Percentiles rank a stretch among this genome's conserved stretches.
Evolutionary conservation across 192 early-diverging fungal genomes (phyloP).

Genomic region (Gaertneriomyces sp.): DNA sequence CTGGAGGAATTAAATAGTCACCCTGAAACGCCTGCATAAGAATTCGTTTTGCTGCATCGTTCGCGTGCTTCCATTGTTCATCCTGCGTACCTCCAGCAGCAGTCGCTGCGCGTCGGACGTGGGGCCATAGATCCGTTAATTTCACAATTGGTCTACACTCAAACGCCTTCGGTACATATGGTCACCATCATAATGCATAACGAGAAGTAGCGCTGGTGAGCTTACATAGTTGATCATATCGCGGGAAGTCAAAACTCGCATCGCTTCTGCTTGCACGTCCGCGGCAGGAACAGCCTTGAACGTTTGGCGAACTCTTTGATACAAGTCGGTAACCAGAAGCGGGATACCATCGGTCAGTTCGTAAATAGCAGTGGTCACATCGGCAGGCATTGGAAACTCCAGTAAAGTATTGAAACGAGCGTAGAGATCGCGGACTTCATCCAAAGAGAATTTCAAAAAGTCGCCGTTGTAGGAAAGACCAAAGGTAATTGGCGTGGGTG

Average conservation of each 20-base stretch:
- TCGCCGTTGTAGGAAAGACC: neutral
- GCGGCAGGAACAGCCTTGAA: neutral
- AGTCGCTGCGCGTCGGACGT: too few species aligned
- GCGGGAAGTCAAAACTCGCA: neutral
- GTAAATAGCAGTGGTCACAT: neutral
- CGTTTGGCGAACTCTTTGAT: neutral
- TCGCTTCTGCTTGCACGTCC: neutral
- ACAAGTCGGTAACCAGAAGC: neutral
- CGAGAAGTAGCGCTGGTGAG: too few species aligned
- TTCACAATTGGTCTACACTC: too few species aligned
- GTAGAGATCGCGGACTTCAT: neutral
- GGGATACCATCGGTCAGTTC: neutral
- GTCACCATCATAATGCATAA: too few species aligned
- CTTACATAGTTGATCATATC: too few species aligned
- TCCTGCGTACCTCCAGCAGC: too few species aligned
- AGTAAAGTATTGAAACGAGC: neutral
- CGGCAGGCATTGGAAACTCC: neutral
- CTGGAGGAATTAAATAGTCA: neutral
- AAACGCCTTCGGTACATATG: too few species aligned
- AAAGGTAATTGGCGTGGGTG: neutral
- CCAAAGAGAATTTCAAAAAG: neutral
- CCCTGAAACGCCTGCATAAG: neutral
- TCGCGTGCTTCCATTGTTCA: too few species aligned
- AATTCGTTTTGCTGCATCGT: too few species aligned
- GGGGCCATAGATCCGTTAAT: too few species aligned